A percentile compares a stretch with the other conserved stretches of the same genome.
These are phyloP conservation scores for Mycena capillaripes DNA, from an alignment of 768 basidiomycete species.

Conservation along the genomic window DNA sequence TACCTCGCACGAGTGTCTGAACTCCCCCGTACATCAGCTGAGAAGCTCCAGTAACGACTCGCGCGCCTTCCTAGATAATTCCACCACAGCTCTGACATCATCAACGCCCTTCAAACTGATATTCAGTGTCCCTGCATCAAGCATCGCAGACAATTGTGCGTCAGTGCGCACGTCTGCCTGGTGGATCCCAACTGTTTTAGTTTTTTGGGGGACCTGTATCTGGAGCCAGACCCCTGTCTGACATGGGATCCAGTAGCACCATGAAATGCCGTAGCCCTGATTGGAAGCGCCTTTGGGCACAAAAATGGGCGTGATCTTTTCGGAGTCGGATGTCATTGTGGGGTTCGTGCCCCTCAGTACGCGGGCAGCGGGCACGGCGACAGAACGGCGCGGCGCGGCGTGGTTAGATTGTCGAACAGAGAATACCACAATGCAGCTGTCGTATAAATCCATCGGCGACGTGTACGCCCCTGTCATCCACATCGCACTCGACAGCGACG, in stretches of 20 bases:
- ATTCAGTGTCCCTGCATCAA: no score
- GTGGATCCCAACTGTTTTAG: no score
- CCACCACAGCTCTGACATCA: no score
- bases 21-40: no score
- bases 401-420: neutral
- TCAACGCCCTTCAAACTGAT: no score
- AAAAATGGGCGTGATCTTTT: neutral
- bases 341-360: constrained; percentile 3
- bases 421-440: constrained; percentile 44
- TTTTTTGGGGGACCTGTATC: no score
- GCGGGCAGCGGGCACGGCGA: constrained; percentile 39
- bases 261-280: constrained; percentile 29
- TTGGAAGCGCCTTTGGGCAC: constrained; percentile 42
- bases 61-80: no score
- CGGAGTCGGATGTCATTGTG: constrained; percentile 14
- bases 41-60: no score
- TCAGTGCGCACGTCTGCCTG: no score
- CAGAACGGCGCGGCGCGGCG: neutral
- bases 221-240: constrained; percentile 40
- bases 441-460: constrained; percentile 44
- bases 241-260: constrained; percentile 47
- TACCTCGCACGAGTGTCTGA: no score
- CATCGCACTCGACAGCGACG: constrained; percentile 38
- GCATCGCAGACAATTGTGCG: no score
- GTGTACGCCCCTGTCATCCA: constrained; percentile 40